Conservation (phyloP, 2,329 filamentous ascomycete genomes). For the Aspergillus neotritici region DNA sequence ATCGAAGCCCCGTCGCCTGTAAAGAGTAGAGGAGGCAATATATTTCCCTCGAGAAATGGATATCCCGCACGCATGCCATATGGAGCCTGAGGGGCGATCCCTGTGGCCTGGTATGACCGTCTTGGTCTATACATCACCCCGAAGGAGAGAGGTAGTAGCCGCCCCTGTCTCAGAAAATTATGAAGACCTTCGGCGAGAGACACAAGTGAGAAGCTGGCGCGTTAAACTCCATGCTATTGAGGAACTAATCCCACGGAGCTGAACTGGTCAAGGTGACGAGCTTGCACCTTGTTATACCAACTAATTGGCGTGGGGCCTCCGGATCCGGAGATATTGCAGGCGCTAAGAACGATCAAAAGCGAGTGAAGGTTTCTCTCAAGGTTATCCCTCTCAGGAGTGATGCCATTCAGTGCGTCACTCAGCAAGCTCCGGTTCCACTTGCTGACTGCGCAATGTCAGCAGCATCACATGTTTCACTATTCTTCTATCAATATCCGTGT, state of each 20-base stretch:
- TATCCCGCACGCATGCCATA: constrained; percentile 29
- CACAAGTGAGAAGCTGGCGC: constrained; percentile 20
- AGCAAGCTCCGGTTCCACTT: constrained; percentile 15
- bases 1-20: constrained; percentile 14
- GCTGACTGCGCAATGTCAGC: no score
- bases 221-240: constrained; percentile 19
- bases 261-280: constrained; percentile 11
- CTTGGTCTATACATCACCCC: constrained; percentile 14
- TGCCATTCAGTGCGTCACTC: constrained; percentile 27
- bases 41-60: constrained; percentile 24
- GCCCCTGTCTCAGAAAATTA: constrained; percentile 17
- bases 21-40: constrained; percentile 25
- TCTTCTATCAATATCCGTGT: no score
- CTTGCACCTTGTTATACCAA: constrained; percentile 24
- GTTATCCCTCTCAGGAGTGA: constrained; percentile 24
- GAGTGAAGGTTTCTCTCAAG: constrained; percentile 22
- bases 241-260: constrained; percentile 18
- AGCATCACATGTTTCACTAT: no score
- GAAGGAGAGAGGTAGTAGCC: constrained; percentile 11
- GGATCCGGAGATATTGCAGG: constrained; percentile 17
- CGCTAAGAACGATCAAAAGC: constrained; percentile 18
- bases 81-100: constrained; percentile 25
- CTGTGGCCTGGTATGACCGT: constrained; percentile 21
- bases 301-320: no score
- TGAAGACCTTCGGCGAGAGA: constrained; percentile 12